Base-by-base conservation (phyloP, 2,329 filamentous ascomycete genomes). In the Aspergillus ustus region DNA sequence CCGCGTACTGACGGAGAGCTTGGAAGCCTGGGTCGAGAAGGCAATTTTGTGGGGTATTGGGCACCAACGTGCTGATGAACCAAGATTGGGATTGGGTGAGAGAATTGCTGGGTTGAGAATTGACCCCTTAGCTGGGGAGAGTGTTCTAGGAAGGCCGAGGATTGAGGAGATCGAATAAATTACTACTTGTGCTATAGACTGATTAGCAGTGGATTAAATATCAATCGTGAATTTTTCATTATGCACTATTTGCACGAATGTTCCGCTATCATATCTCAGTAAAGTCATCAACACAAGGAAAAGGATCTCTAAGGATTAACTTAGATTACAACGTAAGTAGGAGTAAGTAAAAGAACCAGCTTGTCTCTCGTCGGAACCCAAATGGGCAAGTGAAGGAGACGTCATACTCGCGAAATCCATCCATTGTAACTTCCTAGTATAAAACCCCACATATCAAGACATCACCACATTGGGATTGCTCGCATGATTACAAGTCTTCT, bases 1-100 rank as follows among this genome's bases (percentile, higher is more conserved):
- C 17, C 73, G 75, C 2, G 71, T 70, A 25, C 59, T 80, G 57
- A 73, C 78, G 29, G 78, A 80, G 67, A 80, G 73, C 53, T 60
- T 80, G 37, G 77, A 80, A 65, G 74, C 75, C 11, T 80, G 78
- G 78, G 59, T 77, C 58, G 76, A 80, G 65, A 80, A 79, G 65
- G 74, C 74, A 11, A 59, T 81, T 50, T 57, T 80, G 52, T 77
- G 74, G 73, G 77, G 75, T 0, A 75, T 79, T 57, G 72, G 72
- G 8, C 63, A 65, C 6, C 70, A 60, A 28, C 58, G 62, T 15
- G 57, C 66, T 40, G 64, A 59, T 19, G 67, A 70, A 54, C 69
- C 71, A 1, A 64, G 66, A 46, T 62, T 79, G 49, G 74, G 73
- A 49, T 57, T 81, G 22, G 74, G 75, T 7, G 74, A 78, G 66